Percentiles rank a stretch among this genome's conserved stretches.
Conservation (phyloP, 768 basidiomycete species). For the Polyporus arcularius region DNA sequence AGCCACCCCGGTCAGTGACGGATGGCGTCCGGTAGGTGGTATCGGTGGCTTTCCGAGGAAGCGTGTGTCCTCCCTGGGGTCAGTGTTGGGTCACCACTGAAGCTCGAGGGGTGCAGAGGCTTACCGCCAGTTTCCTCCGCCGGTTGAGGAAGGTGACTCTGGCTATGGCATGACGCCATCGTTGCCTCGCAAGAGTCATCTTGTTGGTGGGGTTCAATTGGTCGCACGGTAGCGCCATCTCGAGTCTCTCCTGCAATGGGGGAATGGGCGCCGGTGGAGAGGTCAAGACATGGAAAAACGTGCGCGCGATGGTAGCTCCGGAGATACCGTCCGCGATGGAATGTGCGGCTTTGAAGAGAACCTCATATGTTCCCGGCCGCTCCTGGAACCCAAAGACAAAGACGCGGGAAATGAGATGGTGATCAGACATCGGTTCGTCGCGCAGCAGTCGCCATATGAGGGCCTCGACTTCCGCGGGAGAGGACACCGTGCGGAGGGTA, state of each 20-base stretch:
- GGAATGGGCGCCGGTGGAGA: slow-evolving; percentile 17
- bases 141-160: slow-evolving; percentile 37
- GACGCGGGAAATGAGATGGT: slow-evolving; percentile 43
- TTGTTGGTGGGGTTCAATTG: slow-evolving; percentile 36
- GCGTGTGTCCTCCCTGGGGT: slow-evolving; percentile 56
- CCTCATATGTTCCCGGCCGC: slow-evolving; percentile 37
- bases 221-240: slow-evolving; percentile 41
- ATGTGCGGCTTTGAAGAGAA: slow-evolving; percentile 49
- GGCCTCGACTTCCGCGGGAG: slow-evolving; percentile 36
- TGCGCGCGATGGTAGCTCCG: slow-evolving; percentile 42
- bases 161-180: slow-evolving; percentile 50
- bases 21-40: slow-evolving; percentile 40
- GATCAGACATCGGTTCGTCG: slow-evolving; percentile 40
- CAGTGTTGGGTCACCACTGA: background rate
- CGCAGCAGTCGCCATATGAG: slow-evolving; percentile 31
- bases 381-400: slow-evolving; percentile 44
- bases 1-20: slow-evolving; percentile 27
- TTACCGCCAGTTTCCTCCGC: slow-evolving; percentile 38
- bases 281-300: slow-evolving; percentile 46
- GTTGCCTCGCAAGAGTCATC: slow-evolving; percentile 36
- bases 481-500: slow-evolving; percentile 33
- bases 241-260: slow-evolving; percentile 41
- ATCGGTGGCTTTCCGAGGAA: slow-evolving; percentile 45
- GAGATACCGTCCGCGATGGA: slow-evolving; percentile 52
- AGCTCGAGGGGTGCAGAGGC: slow-evolving; percentile 6